A percentile compares a stretch with the other conserved stretches of the same genome.
Conservation (phyloP, 1,284 basidiomycete genomes). For the Takashimella koratensis region DNA sequence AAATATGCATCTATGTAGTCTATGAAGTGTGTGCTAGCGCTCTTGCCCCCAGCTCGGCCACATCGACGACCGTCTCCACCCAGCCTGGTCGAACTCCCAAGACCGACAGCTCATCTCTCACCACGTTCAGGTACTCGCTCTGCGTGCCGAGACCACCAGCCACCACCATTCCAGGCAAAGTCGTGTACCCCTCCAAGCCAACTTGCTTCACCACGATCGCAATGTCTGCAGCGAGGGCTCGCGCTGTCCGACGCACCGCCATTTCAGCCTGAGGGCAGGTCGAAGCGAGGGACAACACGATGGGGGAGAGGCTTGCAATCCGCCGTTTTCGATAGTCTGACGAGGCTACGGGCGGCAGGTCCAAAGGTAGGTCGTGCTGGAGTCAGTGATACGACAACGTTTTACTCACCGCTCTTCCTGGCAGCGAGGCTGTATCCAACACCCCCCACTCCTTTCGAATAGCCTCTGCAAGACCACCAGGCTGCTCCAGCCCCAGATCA, state of each 20-base stretch:
- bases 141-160: background rate
- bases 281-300: slow-evolving; percentile 66
- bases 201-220: slow-evolving; percentile 54
- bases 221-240: slow-evolving; percentile 61
- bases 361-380: slow-evolving; percentile 13
- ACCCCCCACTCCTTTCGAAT: slow-evolving; percentile 8
- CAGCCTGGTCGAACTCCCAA: background rate
- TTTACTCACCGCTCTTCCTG: slow-evolving; percentile 26
- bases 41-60: background rate
- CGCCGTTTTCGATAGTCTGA: slow-evolving; percentile 60
- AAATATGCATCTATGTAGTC: background rate
- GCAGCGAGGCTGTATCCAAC: slow-evolving; percentile 5
- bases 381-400: background rate
- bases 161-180: background rate
- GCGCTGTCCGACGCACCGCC: slow-evolving; percentile 53
- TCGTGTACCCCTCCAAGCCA: background rate
- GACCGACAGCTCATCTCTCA: background rate
- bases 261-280: slow-evolving; percentile 60
- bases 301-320: slow-evolving; percentile 64
- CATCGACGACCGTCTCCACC: background rate
- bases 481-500: slow-evolving; percentile 5
- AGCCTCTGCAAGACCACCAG: slow-evolving; percentile 4
- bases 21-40: background rate
- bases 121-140: background rate
- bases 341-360: slow-evolving; percentile 10